phyloP scores from a whole-genome alignment of 345 rosid species.

The Rhizophora apiculata region DNA sequence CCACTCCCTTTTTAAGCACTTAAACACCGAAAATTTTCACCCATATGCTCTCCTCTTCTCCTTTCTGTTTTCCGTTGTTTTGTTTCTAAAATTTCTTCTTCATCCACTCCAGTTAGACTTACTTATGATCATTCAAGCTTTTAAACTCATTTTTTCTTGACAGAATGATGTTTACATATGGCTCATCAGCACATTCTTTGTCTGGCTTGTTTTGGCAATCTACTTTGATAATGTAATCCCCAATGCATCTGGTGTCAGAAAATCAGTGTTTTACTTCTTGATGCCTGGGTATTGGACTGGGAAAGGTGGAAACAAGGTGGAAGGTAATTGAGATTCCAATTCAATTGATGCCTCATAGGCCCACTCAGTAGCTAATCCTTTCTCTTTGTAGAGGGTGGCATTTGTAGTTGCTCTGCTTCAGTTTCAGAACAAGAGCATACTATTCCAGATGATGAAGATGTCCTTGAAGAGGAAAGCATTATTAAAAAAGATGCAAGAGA shows the following conservation, averaged over 20 bases:
- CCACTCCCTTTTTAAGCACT: no score
- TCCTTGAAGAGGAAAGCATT: conserved; percentile 69
- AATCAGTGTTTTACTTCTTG: conserved; percentile 66
- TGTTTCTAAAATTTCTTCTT: no score
- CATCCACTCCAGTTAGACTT: not conserved
- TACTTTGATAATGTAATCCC: conserved; percentile 84
- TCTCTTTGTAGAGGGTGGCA: conserved; percentile 62
- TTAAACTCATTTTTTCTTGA: conserved; percentile 19
- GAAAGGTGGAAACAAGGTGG: conserved; percentile 66
- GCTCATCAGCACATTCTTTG: conserved; percentile 54
- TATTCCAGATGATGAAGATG: conserved; percentile 78
- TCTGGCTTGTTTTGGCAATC: conserved; percentile 74
- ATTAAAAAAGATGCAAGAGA: conserved; percentile 56
- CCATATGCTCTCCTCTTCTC: not conserved
- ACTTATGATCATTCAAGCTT: not conserved
- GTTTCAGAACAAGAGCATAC: conserved; percentile 50
- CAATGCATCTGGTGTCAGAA: conserved; percentile 77
- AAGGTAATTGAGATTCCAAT: conserved; percentile 49
- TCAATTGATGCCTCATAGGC: conserved; percentile 3
- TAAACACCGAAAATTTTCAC: no score
- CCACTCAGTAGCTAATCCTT: conserved; percentile 3
- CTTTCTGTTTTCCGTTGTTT: not conserved
- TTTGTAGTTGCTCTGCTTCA: conserved; percentile 72
- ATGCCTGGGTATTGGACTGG: conserved; percentile 86
- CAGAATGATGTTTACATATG: conserved; percentile 80